Conservation (phyloP, 805 yeast genomes). For the Dipodascopsis tothii region DNA sequence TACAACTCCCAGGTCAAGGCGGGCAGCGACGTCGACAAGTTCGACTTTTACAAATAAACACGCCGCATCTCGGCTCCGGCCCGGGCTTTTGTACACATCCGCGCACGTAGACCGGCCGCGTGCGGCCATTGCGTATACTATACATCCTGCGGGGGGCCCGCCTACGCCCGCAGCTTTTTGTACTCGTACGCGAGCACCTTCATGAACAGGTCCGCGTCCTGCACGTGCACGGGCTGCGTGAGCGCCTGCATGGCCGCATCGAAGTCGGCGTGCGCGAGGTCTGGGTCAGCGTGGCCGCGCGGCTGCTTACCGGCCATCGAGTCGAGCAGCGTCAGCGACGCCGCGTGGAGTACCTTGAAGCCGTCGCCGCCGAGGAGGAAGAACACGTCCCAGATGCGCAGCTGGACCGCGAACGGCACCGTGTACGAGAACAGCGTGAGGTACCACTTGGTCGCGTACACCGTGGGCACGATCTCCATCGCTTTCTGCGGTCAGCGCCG, state of each 20-base stretch:
- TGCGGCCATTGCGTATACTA: no score
- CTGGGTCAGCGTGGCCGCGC: not conserved
- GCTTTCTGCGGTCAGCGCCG: not conserved
- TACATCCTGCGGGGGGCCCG: no score
- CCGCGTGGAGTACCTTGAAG: slow-evolving; percentile 14
- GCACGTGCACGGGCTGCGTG: slow-evolving; percentile 5
- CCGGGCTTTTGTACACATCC: no score
- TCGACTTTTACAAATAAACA: slow-evolving; percentile 82
- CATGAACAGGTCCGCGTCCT: slow-evolving; percentile 17
- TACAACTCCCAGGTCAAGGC: slow-evolving; percentile 94
- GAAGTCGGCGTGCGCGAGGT: slow-evolving; percentile 7
- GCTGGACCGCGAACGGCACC: slow-evolving; percentile 19
- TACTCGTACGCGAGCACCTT: slow-evolving; percentile 7
- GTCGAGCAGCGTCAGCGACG: slow-evolving; percentile 16
- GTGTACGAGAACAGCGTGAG: slow-evolving; percentile 21
- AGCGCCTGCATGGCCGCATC: slow-evolving; percentile 13
- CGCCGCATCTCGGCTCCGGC: no score
- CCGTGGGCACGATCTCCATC: slow-evolving; percentile 15
- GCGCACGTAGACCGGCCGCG: no score
- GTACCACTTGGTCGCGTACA: slow-evolving; percentile 24
- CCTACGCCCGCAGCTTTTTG: no score
- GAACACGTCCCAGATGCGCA: slow-evolving; percentile 23
- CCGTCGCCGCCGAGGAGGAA: slow-evolving; percentile 14
- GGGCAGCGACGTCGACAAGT: slow-evolving; percentile 91
- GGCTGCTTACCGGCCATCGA: slow-evolving; percentile 2